Percentiles rank a stretch among this genome's conserved stretches.
Conservation (phyloP, 2,329 filamentous ascomycete genomes). For the Diplodia sapinea region DNA sequence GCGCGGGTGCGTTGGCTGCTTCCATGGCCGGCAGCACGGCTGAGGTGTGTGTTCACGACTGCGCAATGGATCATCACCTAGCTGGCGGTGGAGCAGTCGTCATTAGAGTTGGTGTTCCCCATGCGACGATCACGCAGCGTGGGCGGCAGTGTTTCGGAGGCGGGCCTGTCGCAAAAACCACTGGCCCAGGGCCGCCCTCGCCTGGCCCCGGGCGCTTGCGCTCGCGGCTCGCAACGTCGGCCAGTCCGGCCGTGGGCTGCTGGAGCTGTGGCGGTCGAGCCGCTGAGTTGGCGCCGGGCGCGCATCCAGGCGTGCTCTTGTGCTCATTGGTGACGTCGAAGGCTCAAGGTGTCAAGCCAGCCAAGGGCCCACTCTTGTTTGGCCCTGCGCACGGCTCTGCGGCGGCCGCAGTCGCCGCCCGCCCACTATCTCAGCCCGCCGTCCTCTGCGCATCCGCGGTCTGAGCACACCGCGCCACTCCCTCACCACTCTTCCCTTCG, state of each 20-base stretch:
- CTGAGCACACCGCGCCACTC: neutral
- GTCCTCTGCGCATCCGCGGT: neutral
- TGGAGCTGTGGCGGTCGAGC: neutral
- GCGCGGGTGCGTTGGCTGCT: neutral
- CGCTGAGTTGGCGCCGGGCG: constrained; percentile 9
- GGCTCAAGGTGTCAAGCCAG: constrained; percentile 6
- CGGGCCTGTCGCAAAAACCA: constrained; percentile 3
- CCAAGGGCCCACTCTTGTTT: constrained; percentile 23
- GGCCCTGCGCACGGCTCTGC: constrained; percentile 8
- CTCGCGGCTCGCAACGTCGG: neutral
- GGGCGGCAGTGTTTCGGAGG: constrained; percentile 13
- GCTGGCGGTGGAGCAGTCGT: neutral
- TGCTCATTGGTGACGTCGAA: constrained; percentile 15
- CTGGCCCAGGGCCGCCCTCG: neutral
- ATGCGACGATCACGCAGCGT: constrained; percentile 24
- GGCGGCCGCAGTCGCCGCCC: constrained; percentile 8
- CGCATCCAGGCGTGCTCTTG: neutral
- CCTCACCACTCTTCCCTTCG: neutral
- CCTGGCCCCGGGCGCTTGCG: neutral
- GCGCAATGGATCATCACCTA: constrained; percentile 3
- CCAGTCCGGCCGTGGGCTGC: neutral
- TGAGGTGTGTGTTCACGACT: neutral
- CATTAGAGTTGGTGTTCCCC: constrained; percentile 19
- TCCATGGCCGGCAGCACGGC: neutral
- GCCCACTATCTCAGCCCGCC: neutral